These are phyloP conservation scores for Trichoderma harzianum DNA, from an alignment of 2,329 filamentous ascomycete species.

Conservation along the genomic window DNA sequence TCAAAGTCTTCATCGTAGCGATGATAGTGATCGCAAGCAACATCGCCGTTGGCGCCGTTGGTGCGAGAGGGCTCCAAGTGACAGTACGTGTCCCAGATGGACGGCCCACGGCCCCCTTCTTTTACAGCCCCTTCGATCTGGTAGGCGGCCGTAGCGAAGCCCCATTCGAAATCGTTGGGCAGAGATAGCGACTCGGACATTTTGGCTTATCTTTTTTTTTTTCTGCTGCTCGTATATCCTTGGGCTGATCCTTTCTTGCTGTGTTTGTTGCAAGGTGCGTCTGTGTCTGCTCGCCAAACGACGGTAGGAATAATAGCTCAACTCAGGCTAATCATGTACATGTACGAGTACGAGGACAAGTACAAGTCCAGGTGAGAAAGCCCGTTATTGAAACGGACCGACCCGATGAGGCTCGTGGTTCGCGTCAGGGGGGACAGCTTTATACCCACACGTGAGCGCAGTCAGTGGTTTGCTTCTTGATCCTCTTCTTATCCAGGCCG, in stretches of 20 bases:
- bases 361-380: not conserved
- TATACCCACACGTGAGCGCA: constrained; percentile 8
- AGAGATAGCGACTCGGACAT: constrained; percentile 25
- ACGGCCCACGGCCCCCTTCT: constrained; percentile 40
- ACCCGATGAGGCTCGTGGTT: constrained; percentile 12
- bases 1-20: constrained; percentile 52
- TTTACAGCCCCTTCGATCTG: constrained; percentile 45
- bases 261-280: constrained; percentile 6
- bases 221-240: not conserved
- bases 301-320: constrained; percentile 7
- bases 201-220: not conserved
- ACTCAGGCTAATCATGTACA: constrained; percentile 13
- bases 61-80: constrained; percentile 40
- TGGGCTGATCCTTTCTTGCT: not conserved
- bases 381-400: constrained; percentile 15
- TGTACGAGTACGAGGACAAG: not conserved
- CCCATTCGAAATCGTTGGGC: constrained; percentile 38
- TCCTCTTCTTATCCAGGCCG: not conserved
- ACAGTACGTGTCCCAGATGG: constrained; percentile 43
- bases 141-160: constrained; percentile 42
- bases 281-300: not conserved
- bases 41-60: constrained; percentile 43
- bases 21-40: constrained; percentile 45
- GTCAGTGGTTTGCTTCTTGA: not conserved
- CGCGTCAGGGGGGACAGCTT: not conserved